Conservation (phyloP, 495 filamentous ascomycete species). For the Physcia stellaris region DNA sequence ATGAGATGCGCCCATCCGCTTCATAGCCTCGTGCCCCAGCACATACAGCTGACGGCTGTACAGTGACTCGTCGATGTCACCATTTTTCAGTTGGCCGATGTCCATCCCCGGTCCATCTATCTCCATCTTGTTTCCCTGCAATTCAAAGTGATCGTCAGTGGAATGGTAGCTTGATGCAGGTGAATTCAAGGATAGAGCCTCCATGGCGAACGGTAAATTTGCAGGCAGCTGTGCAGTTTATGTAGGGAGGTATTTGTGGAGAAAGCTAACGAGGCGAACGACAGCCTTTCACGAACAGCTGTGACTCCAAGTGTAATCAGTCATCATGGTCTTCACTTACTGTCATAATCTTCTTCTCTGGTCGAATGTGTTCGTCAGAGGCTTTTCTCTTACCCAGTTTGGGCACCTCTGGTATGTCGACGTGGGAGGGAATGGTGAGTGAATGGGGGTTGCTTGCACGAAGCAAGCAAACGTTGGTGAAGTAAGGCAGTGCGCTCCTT, state of each 20-base stretch:
- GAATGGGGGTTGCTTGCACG: constrained; percentile 30
- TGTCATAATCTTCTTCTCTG: constrained; percentile 66
- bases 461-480: constrained; percentile 20
- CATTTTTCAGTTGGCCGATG: constrained; percentile 45
- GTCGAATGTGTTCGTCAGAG: constrained; percentile 61
- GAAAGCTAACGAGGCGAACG: too few relatives aligned
- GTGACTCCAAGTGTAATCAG: too few relatives aligned
- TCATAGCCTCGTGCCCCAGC: constrained; percentile 98
- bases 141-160: constrained; percentile 9
- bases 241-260: not conserved
- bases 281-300: too few relatives aligned
- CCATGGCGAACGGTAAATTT: not conserved
- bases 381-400: constrained; percentile 80
- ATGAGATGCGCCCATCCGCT: constrained; percentile 93
- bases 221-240: not conserved
- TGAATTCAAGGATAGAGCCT: not conserved
- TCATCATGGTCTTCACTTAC: constrained; percentile 36
- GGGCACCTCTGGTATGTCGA: constrained; percentile 39
- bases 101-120: constrained; percentile 50
- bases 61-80: constrained; percentile 87
- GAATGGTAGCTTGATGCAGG: not conserved
- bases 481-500: too few relatives aligned
- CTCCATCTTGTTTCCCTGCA: constrained; percentile 64
- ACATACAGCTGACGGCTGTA: constrained; percentile 98
- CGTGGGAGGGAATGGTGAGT: constrained; percentile 42